phyloP scores from a whole-genome alignment of 179 eudicot genomes.

The Patellifolia procumbens region DNA sequence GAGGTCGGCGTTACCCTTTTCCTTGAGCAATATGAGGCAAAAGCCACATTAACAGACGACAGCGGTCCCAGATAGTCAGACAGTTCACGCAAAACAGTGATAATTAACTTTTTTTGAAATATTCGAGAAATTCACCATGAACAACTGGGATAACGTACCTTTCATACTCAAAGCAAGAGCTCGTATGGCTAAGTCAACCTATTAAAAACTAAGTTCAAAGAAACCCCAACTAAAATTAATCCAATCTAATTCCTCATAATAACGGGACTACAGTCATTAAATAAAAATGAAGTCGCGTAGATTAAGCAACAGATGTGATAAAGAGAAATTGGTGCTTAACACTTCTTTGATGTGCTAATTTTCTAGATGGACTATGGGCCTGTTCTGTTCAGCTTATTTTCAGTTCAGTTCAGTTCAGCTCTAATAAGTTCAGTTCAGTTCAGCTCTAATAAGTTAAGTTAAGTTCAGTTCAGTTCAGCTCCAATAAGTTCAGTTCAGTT shows the following conservation, averaged over 20 bases:
- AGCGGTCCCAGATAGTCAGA: neutral
- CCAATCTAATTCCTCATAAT: neutral
- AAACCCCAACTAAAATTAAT: neutral
- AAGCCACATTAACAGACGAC: neutral
- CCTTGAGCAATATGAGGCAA: neutral
- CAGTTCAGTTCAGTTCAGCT: no score
- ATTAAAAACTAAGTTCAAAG: neutral
- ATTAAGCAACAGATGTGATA: neutral
- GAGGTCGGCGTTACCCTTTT: no score
- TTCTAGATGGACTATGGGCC: no score
- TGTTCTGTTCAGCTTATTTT: no score
- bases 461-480: no score
- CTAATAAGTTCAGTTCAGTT: no score
- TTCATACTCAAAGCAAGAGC: neutral
- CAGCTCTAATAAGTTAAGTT: no score
- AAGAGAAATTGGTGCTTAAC: neutral
- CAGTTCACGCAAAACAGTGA: neutral
- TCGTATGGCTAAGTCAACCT: neutral
- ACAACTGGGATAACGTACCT: neutral
- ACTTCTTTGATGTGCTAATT: neutral
- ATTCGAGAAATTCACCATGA: neutral
- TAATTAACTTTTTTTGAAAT: neutral
- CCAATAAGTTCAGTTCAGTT: no score
- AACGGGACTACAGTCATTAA: neutral
- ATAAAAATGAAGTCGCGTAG: neutral